Evolutionary conservation across 176 grass and related monocot species (phyloP), one percentile per base, ranked within the genome.

Genomic region (Lolium rigidum): DNA sequence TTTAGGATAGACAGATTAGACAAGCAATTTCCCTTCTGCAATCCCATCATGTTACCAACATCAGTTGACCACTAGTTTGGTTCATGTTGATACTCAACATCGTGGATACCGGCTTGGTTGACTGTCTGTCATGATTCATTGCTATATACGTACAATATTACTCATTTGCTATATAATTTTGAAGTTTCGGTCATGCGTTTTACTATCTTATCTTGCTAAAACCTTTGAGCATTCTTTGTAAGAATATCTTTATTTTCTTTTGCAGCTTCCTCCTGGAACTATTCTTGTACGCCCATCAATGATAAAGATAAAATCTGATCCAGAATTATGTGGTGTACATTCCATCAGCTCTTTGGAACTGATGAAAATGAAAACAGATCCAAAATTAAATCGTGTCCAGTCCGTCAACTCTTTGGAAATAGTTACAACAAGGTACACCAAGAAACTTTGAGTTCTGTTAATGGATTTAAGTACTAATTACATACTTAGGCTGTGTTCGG

Each of bases 361-460:
- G 31, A 35, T 35, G 31, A 35, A 35, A 35, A 35, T 35, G 31
- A 35, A 35, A 35, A 35, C 31, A 35, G 31, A 35, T 35, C 31
- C 31, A 35, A 35, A 35, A 35, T 35, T 35, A 2, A 35, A 35
- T 35, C 2, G 31, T 35, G 31, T 35, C 31, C 31, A 80, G 41
- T 79, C 80, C 71, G 72, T 87, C 69, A 89, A 95, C 82, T 95
- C 93, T 62, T 90, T 95, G 21, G 93, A 95, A 88, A 63, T 95
- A 73, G 70, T 93, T 52, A 70, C 86, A 5, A 87, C 88, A 49
- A 95, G 93, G 93, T 95, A 92, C 47, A 14, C 38, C 35, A 38
- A 17, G n/a, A 50, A 74, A 68, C 43, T 5, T 76, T 17, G 41
- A 69, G 9, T 22, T 67, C 52, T 51, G 21, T 43, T 55, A 13